A percentile compares a stretch with the other conserved stretches of the same genome.
Conservation (phyloP, 2,329 filamentous ascomycete species). For the Clathrospora elynae region DNA sequence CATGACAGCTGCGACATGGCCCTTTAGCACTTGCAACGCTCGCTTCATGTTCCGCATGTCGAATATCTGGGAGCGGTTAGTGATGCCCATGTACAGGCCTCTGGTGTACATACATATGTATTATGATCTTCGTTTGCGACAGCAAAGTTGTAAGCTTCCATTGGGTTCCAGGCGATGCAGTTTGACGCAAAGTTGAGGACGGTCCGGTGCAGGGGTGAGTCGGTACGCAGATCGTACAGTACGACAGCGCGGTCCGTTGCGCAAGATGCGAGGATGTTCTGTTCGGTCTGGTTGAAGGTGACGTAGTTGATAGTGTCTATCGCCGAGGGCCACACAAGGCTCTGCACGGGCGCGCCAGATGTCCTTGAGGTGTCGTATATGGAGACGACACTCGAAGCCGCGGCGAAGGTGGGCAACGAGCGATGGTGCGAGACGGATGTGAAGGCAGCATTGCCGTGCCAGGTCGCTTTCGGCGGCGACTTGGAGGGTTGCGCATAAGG, state of each 20-base stretch:
- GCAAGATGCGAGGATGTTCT: slow-evolving; percentile 83
- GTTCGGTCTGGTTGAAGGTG: slow-evolving; percentile 92
- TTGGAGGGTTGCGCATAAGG: slow-evolving; percentile 76
- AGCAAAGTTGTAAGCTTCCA: slow-evolving; percentile 95
- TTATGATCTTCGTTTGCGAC: slow-evolving; percentile 95
- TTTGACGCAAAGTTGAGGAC: slow-evolving; percentile 89
- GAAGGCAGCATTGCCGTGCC: slow-evolving; percentile 82
- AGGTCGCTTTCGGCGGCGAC: slow-evolving; percentile 77
- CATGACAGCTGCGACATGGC: slow-evolving; percentile 92
- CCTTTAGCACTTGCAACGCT: slow-evolving; percentile 86
- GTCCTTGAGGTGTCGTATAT: slow-evolving; percentile 87
- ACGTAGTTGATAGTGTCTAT: slow-evolving; percentile 85
- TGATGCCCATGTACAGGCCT: neutral
- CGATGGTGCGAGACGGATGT: slow-evolving; percentile 84
- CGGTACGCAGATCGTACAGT: slow-evolving; percentile 89
- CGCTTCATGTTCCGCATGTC: slow-evolving; percentile 91
- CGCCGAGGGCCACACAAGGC: slow-evolving; percentile 82
- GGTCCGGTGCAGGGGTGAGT: slow-evolving; percentile 78
- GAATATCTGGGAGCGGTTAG: slow-evolving; percentile 62
- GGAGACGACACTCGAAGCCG: slow-evolving; percentile 75
- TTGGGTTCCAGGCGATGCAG: slow-evolving; percentile 91
- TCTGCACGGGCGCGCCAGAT: slow-evolving; percentile 76
- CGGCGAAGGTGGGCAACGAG: slow-evolving; percentile 77
- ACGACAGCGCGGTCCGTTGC: slow-evolving; percentile 85
- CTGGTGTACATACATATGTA: slow-evolving; percentile 58